These are phyloP conservation scores for Cicer bijugum DNA, from an alignment of 306 rosid species.

Conservation along the genomic window DNA sequence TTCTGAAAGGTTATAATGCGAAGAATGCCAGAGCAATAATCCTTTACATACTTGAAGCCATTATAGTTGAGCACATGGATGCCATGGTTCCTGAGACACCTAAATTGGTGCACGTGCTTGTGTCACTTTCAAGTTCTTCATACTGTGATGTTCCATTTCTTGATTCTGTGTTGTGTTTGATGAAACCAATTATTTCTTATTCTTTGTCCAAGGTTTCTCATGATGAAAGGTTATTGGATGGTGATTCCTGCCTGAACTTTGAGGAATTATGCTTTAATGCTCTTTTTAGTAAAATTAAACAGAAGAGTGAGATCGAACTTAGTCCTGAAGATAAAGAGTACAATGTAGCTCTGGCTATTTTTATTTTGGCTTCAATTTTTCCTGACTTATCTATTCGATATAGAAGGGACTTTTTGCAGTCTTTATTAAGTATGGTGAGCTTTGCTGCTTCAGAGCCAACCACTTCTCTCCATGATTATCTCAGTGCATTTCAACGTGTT, in stretches of 20 bases:
- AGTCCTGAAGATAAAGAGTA: conserved; percentile 52
- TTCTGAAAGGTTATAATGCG: conserved; percentile 74
- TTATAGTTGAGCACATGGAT: conserved; percentile 88
- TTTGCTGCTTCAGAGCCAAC: conserved; percentile 76
- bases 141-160: conserved; percentile 94
- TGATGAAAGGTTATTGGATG: conserved; percentile 66
- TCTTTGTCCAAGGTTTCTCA: conserved; percentile 67
- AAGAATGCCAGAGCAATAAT: conserved; percentile 88
- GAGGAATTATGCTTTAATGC: conserved; percentile 86
- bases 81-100: conserved; percentile 92
- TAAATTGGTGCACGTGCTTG: conserved; percentile 74
- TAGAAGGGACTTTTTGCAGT: conserved; percentile 75
- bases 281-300: conserved; percentile 64
- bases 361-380: conserved; percentile 79
- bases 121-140: conserved; percentile 72
- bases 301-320: conserved; percentile 49
- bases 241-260: conserved; percentile 73
- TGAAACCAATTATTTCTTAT: conserved; percentile 87
- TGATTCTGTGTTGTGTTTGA: conserved; percentile 67
- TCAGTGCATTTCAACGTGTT: conserved; percentile 78
- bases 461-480: conserved; percentile 72
- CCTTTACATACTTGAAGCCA: conserved; percentile 81
- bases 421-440: conserved; percentile 62
- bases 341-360: conserved; percentile 74
- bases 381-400: conserved; percentile 72